Evolutionary conservation across 2,329 filamentous ascomycete species (phyloP).

Genomic region (Nannizzia gypsea): DNA sequence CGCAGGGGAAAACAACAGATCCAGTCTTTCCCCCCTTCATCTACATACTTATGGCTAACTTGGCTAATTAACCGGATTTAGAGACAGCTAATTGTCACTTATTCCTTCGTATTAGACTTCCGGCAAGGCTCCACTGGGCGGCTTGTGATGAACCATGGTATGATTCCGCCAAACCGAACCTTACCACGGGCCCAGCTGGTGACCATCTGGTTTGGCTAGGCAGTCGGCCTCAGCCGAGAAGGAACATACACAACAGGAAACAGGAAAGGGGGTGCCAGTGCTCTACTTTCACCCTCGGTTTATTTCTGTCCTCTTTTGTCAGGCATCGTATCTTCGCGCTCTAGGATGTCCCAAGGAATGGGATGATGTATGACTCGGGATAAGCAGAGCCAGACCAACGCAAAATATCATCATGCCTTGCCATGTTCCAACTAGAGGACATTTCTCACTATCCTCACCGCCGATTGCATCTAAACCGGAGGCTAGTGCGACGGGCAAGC

Average conservation of each 20-base stretch:
- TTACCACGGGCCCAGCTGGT: background rate
- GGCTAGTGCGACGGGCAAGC: background rate
- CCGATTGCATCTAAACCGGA: background rate
- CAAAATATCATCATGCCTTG: background rate
- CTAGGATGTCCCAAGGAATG: background rate
- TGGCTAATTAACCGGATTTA: background rate
- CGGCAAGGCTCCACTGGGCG: conserved; percentile 6
- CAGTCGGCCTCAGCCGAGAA: background rate
- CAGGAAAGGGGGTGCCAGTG: background rate
- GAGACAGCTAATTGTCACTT: background rate
- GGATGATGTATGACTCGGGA: background rate
- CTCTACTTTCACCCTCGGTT: background rate
- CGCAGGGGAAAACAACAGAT: background rate
- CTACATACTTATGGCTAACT: background rate
- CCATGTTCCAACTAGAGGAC: background rate
- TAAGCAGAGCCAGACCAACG: background rate
- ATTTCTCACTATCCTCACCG: background rate
- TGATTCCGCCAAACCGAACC: conserved; percentile 5
- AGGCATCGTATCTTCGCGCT: background rate
- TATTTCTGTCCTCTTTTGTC: background rate
- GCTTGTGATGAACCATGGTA: conserved; percentile 5
- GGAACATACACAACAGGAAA: background rate
- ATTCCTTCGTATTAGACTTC: conserved; percentile 2
- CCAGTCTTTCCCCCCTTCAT: background rate
- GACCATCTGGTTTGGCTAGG: background rate